These are phyloP conservation scores for Herpotrichia juniperi DNA, from an alignment of 2,329 filamentous ascomycete species.

Conservation along the genomic window DNA sequence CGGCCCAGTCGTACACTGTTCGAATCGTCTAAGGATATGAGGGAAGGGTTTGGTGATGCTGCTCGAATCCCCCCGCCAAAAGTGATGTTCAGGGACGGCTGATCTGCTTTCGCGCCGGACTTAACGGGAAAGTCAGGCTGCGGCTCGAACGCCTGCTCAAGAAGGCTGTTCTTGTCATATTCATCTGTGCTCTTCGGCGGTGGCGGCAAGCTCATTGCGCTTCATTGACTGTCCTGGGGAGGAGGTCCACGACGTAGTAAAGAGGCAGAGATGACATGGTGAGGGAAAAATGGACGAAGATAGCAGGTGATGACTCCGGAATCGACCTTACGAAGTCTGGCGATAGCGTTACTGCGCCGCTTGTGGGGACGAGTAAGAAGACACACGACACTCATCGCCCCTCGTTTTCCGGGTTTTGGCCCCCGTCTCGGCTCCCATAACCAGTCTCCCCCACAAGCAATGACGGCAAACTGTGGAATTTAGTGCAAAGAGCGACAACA, in stretches of 20 bases:
- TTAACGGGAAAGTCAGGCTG: conserved; percentile 25
- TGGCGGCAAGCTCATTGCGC: conserved; percentile 30
- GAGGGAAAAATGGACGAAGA: not conserved
- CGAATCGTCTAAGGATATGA: conserved; percentile 41
- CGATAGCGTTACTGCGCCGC: conserved; percentile 24
- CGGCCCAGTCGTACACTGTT: conserved; percentile 35
- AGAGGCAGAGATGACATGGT: not conserved
- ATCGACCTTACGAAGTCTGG: conserved; percentile 25
- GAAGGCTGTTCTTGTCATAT: conserved; percentile 22
- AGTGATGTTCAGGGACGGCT: conserved; percentile 26
- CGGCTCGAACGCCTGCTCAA: conserved; percentile 6
- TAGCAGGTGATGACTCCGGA: conserved; percentile 13
- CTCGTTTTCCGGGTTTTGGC: conserved; percentile 10
- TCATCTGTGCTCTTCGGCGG: conserved; percentile 23
- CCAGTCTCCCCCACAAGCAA: no score
- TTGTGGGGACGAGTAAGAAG: conserved; percentile 24
- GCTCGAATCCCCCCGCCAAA: conserved; percentile 38
- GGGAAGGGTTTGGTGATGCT: conserved; percentile 39
- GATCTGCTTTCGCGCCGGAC: conserved; percentile 34
- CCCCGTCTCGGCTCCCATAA: not conserved
- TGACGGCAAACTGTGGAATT: no score
- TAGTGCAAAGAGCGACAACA: no score
- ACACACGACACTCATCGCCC: conserved; percentile 21
- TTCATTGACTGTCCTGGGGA: conserved; percentile 20
- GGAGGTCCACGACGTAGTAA: not conserved